These are phyloP conservation scores for Paecilomyces dactylethromorphus DNA, from an alignment of 2,329 filamentous ascomycete species.

Conservation along the genomic window DNA sequence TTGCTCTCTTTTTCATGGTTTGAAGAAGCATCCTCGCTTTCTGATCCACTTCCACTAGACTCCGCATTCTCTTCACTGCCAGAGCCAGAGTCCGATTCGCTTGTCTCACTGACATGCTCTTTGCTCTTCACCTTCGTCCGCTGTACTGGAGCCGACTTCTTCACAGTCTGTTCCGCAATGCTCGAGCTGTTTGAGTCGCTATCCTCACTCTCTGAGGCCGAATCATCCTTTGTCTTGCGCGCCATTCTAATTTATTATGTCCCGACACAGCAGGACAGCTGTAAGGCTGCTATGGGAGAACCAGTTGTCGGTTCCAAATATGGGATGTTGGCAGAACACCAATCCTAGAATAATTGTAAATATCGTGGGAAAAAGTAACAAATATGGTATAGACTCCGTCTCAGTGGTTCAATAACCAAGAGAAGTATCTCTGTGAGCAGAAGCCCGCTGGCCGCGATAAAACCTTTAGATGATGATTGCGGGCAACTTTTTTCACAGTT, in stretches of 20 bases:
- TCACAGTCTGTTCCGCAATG: conserved; percentile 17
- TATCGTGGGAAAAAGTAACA: neutral
- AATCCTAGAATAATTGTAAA: neutral
- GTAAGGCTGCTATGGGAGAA: neutral
- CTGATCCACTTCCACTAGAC: conserved; percentile 14
- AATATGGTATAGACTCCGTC: neutral
- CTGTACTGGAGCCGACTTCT: conserved; percentile 9
- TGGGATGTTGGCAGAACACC: neutral
- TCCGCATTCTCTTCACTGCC: conserved; percentile 12
- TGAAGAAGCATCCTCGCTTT: conserved; percentile 11
- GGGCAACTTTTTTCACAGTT: conserved; percentile 29
- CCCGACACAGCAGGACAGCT: neutral
- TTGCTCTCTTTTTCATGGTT: conserved; percentile 8
- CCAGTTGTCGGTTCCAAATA: neutral
- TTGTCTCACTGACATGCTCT: conserved; percentile 5
- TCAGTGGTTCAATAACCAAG: neutral
- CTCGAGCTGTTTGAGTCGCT: conserved; percentile 19
- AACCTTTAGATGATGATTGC: conserved; percentile 7
- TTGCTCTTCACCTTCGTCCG: conserved; percentile 5
- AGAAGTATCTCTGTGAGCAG: neutral
- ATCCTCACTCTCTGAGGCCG: conserved; percentile 10
- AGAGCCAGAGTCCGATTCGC: conserved; percentile 12
- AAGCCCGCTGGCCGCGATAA: conserved; percentile 10
- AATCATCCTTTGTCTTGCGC: conserved; percentile 16
- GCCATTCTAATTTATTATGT: conserved; percentile 15